Conservation (phyloP, 306 rosid genomes). For the Corylus heterophylla region DNA sequence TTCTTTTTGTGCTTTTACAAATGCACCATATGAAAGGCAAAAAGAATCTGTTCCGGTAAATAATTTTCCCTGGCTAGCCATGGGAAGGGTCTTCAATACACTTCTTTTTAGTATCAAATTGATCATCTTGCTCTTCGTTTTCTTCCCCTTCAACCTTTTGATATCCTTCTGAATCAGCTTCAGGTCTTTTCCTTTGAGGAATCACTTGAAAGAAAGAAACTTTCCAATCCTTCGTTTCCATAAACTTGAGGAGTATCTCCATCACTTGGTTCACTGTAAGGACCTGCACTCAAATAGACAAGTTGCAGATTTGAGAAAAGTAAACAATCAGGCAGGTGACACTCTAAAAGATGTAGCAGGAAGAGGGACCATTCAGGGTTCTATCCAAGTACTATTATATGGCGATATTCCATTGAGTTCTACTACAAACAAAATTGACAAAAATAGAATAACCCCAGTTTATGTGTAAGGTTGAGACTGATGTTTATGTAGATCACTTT, state of each 20-base stretch:
- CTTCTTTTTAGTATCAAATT: slow-evolving; percentile 31
- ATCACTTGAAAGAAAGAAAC: slow-evolving; percentile 76
- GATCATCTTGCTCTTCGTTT: slow-evolving; percentile 24
- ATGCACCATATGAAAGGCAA: not conserved
- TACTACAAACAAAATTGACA: not conserved
- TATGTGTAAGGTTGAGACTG: not conserved
- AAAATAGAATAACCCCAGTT: not conserved
- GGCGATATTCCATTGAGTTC: not conserved
- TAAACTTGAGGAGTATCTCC: slow-evolving; percentile 60
- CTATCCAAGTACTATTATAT: not conserved
- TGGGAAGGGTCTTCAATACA: slow-evolving; percentile 31
- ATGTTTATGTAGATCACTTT: not conserved
- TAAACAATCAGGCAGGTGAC: not conserved
- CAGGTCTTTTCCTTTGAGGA: slow-evolving; percentile 81
- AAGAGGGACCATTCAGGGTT: not conserved
- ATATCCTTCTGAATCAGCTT: slow-evolving; percentile 44
- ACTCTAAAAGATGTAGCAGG: not conserved
- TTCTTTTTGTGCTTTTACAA: not conserved
- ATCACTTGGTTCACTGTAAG: slow-evolving; percentile 93
- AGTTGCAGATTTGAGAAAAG: slow-evolving; percentile 7
- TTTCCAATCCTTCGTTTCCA: slow-evolving; percentile 86
- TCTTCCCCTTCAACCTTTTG: slow-evolving; percentile 40
- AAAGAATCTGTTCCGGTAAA: not conserved
- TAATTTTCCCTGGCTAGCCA: not conserved
- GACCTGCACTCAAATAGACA: slow-evolving; percentile 54